Conservation (phyloP, 2,329 filamentous ascomycete species). For the Microcyclosporella mali region DNA sequence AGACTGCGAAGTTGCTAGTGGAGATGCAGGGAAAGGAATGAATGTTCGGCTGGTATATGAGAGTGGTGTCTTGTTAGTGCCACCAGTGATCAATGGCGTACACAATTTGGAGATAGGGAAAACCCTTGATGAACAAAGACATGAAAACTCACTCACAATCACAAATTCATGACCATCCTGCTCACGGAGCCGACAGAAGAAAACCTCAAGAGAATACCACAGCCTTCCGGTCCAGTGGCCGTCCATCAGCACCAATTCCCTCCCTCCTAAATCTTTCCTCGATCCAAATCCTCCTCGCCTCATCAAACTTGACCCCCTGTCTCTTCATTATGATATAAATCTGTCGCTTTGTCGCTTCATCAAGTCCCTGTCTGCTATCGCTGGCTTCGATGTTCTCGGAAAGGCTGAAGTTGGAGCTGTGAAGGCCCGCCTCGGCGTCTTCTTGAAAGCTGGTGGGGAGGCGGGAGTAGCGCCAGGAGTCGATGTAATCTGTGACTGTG, state of each 20-base stretch:
- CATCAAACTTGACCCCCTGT: conserved; percentile 76
- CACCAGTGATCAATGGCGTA: no score
- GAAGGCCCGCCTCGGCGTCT: conserved; percentile 84
- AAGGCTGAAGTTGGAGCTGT: conserved; percentile 77
- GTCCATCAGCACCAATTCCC: conserved; percentile 80
- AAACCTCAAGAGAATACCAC: conserved; percentile 70
- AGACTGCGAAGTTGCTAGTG: no score
- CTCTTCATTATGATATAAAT: conserved; percentile 88
- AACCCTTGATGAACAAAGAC: no score
- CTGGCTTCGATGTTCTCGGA: conserved; percentile 70
- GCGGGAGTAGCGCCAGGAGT: conserved; percentile 60
- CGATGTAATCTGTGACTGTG: conserved; percentile 34
- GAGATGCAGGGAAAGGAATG: no score
- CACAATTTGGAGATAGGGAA: no score
- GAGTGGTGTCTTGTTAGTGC: no score
- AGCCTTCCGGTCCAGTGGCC: conserved; percentile 87
- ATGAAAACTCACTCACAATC: no score
- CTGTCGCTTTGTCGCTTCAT: conserved; percentile 72
- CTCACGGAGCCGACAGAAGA: not conserved
- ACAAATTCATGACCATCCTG: no score
- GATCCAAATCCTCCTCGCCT: conserved; percentile 79
- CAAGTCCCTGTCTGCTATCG: conserved; percentile 73
- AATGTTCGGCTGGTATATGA: no score
- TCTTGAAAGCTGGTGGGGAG: conserved; percentile 67
- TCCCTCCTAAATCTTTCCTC: conserved; percentile 80